Evolutionary conservation across 768 basidiomycete species (phyloP).

Genomic region (Mrakia gelida): DNA sequence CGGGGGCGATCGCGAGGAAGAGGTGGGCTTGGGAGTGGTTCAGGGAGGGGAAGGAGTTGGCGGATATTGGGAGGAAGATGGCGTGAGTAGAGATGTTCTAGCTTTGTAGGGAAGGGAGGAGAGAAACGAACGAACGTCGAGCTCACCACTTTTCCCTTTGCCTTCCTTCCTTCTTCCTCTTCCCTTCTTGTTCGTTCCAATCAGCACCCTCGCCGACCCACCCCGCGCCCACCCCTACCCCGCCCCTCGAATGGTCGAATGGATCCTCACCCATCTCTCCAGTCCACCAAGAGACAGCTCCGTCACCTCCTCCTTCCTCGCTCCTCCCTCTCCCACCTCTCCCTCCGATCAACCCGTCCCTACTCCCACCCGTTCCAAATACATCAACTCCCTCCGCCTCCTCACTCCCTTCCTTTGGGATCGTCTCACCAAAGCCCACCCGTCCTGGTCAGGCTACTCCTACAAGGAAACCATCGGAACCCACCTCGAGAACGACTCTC

Average conservation of each 20-base stretch:
- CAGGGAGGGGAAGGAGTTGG: conserved; percentile 4
- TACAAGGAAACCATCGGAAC: neutral
- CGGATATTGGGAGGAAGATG: neutral
- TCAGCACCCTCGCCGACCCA: neutral
- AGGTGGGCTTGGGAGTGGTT: conserved; percentile 26
- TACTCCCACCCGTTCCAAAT: neutral
- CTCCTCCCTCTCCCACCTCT: neutral
- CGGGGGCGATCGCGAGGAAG: conserved; percentile 11
- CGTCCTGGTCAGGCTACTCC: neutral
- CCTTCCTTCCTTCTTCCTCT: neutral
- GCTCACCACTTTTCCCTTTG: neutral
- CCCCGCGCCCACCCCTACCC: neutral
- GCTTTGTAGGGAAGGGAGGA: neutral
- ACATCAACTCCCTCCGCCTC: conserved; percentile 11
- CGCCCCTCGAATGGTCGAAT: conserved; percentile 1
- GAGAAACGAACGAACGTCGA: neutral
- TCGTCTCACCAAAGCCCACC: conserved; percentile 5
- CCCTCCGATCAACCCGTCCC: neutral
- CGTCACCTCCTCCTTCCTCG: neutral
- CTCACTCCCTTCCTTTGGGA: conserved; percentile 15
- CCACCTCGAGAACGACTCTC: neutral
- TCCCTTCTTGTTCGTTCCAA: neutral
- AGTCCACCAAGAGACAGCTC: neutral
- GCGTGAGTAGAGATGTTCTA: neutral
- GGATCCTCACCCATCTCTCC: conserved; percentile 20